These are phyloP conservation scores for Lathyrus aphaca DNA, from an alignment of 306 rosid species.

Conservation along the genomic window DNA sequence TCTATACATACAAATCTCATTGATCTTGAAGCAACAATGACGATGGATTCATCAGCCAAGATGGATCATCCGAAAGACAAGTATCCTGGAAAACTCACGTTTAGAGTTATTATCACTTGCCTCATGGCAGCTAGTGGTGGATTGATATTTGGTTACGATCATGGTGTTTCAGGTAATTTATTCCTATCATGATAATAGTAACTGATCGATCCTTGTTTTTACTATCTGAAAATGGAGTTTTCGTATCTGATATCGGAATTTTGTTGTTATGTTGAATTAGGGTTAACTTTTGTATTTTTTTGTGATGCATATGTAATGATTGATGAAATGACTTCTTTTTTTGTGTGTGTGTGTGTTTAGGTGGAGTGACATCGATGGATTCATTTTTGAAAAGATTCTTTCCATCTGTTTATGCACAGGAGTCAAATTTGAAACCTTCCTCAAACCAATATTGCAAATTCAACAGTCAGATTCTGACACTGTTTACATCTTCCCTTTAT, in stretches of 20 bases:
- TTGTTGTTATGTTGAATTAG: not conserved
- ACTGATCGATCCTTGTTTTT: not conserved
- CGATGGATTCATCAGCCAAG: slow-evolving; percentile 9
- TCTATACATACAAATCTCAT: not conserved
- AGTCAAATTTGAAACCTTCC: slow-evolving; percentile 40
- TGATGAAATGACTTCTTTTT: slow-evolving; percentile 26
- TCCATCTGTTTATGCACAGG: slow-evolving; percentile 57
- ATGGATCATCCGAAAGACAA: not conserved
- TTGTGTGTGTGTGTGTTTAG: slow-evolving; percentile 44
- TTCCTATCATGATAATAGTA: not conserved
- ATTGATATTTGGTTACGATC: slow-evolving; percentile 81
- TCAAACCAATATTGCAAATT: slow-evolving; percentile 72
- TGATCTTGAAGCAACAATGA: not conserved
- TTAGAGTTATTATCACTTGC: slow-evolving; percentile 57
- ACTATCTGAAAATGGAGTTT: slow-evolving; percentile 9
- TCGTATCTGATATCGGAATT: slow-evolving; percentile 13
- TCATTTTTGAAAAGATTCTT: slow-evolving; percentile 58
- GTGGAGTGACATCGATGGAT: slow-evolving; percentile 90
- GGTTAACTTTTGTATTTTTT: not conserved
- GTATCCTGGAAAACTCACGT: slow-evolving; percentile 62
- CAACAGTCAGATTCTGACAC: slow-evolving; percentile 59
- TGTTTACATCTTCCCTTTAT: slow-evolving; percentile 82
- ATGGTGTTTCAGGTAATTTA: slow-evolving; percentile 77
- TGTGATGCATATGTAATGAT: slow-evolving; percentile 16
- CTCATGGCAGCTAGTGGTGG: slow-evolving; percentile 73